A percentile compares a stretch with the other conserved stretches of the same genome.
Evolutionary conservation across 2,329 filamentous ascomycete species (phyloP).

Genomic region (Hymenoscyphus fructigenus): DNA sequence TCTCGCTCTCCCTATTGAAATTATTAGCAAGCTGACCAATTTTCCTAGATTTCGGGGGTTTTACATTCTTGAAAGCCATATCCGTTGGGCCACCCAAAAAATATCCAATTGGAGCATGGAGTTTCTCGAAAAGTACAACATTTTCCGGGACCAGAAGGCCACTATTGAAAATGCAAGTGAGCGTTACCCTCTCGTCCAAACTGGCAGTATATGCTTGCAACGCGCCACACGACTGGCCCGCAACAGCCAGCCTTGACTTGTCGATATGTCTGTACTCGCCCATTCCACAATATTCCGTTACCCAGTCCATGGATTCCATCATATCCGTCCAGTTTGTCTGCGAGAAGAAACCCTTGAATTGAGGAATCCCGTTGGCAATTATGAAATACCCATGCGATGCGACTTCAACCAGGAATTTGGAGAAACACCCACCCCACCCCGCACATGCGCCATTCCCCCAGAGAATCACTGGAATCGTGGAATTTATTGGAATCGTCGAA

Average conservation of each 20-base stretch:
- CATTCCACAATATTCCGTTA: neutral
- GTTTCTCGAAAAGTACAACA: neutral
- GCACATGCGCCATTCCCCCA: slow-evolving; percentile 1
- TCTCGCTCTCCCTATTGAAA: neutral
- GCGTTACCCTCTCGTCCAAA: neutral
- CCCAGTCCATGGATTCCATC: neutral
- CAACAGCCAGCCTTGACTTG: neutral
- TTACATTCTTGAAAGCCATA: slow-evolving; percentile 3
- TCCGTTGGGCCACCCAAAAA: slow-evolving; percentile 1
- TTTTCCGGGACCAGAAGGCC: neutral
- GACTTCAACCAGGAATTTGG: neutral
- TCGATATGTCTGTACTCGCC: slow-evolving; percentile 1
- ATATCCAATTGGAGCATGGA: neutral
- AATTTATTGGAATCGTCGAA: neutral
- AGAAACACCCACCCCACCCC: neutral
- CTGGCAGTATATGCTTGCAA: neutral
- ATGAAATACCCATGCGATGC: neutral
- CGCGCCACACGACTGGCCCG: neutral
- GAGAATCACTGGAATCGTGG: neutral
- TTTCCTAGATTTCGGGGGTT: neutral
- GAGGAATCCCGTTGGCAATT: neutral
- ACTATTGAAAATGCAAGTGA: neutral
- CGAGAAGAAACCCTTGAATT: neutral
- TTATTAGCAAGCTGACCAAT: neutral
- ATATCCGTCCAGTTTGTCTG: neutral